Evolutionary conservation across 257 asterid genomes (phyloP), one percentile per base, ranked within the genome.

Genomic region (Solanum rostratum): DNA sequence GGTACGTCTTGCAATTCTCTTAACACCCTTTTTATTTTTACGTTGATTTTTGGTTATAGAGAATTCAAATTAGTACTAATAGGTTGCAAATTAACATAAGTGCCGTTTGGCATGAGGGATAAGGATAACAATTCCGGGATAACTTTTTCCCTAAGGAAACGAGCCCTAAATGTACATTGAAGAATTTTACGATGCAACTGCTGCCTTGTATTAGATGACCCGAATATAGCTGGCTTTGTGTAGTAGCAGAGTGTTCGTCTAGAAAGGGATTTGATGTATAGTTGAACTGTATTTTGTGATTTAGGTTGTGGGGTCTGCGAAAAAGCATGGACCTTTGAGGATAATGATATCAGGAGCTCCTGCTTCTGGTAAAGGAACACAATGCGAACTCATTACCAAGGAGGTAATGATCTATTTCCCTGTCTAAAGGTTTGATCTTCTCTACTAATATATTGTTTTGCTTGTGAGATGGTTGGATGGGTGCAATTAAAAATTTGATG

Each of bases 311-410:
- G 91, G 88, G 30, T 89, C 95, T 27, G 89, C 81, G 69, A 88
- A 73, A 69, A 91, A 89, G 86, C 80, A 69, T 82, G 96, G 91
- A 88, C 97, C 97, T 59, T 89, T 97, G 93, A 93, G 87, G 94
- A 92, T 95, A 3, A 94, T 95, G 99, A 94, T 97, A 86, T 94
- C 98, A 2, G 98, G 99, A 52, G 98, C 99, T 71, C 98, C 98
- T 71, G 99, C 99, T 84, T 97, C 99, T 86, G 98, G 99, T 43
- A 97, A 97, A 94, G 98, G 99, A 87, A 97, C 98, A 3, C 99
- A 97, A 84, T 97, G 99, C 84, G 98, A 97, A 90, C 97, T 95
- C 85, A 94, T 97, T 53, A 92, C 91, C 13, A 80, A 92, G 57
- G 95, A 92, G 95, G 98, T 92, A 39, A 10, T 33, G 39, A 33